These are phyloP conservation scores for Artemisia argyi DNA, from an alignment of 129 eudicot genomes.

Conservation along the genomic window DNA sequence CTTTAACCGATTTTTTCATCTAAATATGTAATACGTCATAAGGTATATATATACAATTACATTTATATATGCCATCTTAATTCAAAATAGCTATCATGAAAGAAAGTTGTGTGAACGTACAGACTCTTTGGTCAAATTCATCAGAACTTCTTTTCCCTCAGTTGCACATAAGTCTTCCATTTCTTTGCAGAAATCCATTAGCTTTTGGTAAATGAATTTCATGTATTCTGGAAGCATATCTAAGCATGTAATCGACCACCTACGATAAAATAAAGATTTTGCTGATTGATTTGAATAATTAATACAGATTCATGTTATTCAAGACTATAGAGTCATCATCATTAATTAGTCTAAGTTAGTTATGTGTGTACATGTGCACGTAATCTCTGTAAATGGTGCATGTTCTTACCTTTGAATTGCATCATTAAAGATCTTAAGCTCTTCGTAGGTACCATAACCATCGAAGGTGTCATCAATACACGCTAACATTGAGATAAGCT, in stretches of 20 bases:
- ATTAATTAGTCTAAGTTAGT: background rate
- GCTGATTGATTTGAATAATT: background rate
- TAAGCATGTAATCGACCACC: conserved; percentile 24
- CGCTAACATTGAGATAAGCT: background rate
- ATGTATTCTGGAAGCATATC: conserved; percentile 27
- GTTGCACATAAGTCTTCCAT: conserved; percentile 12
- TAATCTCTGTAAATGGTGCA: background rate
- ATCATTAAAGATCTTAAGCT: conserved; percentile 19
- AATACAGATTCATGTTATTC: no score
- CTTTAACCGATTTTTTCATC: conserved; percentile 10
- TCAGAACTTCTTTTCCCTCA: conserved; percentile 12
- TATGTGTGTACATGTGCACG: background rate
- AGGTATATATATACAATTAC: background rate
- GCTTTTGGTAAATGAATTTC: conserved; percentile 18
- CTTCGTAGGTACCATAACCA: conserved; percentile 27
- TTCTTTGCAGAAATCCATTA: conserved; percentile 18
- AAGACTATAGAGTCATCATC: background rate
- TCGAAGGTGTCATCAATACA: conserved; percentile 22
- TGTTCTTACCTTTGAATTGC: conserved; percentile 21
- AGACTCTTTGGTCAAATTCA: conserved; percentile 16
- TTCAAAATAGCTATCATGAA: background rate
- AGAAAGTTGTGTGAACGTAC: conserved; percentile 1
- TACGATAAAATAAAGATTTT: background rate
- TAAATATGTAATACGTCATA: background rate
- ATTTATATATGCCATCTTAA: background rate